Base-by-base conservation (phyloP, 163 green algal genomes). In the Scenedesmus sp. region DNA sequence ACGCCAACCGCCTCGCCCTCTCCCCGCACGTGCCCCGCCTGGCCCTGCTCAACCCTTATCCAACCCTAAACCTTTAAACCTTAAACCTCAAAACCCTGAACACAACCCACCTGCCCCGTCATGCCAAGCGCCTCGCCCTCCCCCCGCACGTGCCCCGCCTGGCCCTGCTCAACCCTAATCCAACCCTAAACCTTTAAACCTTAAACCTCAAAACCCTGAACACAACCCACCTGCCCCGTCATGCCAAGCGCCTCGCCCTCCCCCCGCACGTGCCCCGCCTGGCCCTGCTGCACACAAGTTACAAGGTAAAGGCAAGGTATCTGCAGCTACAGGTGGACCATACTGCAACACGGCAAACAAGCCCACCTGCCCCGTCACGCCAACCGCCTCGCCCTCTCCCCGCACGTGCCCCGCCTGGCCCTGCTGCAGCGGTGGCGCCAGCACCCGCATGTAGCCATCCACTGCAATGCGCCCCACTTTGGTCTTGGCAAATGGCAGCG, bases 401-500 rank as follows among this genome's bases (percentile, higher is more conserved):
- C 88, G 74, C 62, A 94, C 91, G 26, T 88, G 84, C 6, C 91
- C 93, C 0, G 52, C 70, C 0, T n/a, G 10, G 82, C 59, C 59
- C 9, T 64, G 13, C 88, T 90, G 73, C 67, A 60, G 46, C 5
- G 92, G 84, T 16, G 93, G 92, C 74, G 91, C 92, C 85, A 98
- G 91, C 74, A 98, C 96, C 0, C 95, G 93, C 93, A 98, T 85
- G 76, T 79, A 91, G 54, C 95, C 94, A 82, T 98, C 94, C 20
- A 99, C 93, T 1, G 96, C 97, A 4, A 99, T 87, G 60, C 97
- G 95, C 2, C 95, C 95, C 26, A 94, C 88, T 62, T 93, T 93
- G 7, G 97, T 97, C 88, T 99, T 99, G 12, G 94, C 94, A 89
- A 99, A 98, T 0, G 96, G 94, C 74, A 99, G 95, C 59, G 93